phyloP scores from a whole-genome alignment of 805 yeast genomes.

The Priceomyces carsonii region DNA sequence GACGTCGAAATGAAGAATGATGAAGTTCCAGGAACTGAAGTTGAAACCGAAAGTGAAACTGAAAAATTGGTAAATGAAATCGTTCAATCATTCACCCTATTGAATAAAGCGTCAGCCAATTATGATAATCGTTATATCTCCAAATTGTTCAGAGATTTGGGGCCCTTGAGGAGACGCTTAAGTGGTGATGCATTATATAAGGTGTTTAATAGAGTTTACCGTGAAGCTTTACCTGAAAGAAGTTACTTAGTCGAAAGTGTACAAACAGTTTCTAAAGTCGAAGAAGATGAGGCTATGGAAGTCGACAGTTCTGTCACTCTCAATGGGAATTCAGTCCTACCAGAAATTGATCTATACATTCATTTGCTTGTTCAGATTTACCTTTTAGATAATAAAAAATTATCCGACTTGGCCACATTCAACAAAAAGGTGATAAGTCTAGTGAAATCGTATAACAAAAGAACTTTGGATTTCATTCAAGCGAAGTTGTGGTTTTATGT shows the following conservation, averaged over 20 bases:
- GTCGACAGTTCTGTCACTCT: constrained; percentile 13
- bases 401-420: constrained; percentile 51
- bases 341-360: constrained; percentile 79
- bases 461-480: constrained; percentile 81
- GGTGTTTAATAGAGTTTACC: constrained; percentile 58
- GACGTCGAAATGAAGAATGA: constrained; percentile 23
- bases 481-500: constrained; percentile 95
- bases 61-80: constrained; percentile 32
- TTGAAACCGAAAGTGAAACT: constrained; percentile 9
- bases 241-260: constrained; percentile 37
- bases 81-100: constrained; percentile 45
- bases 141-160: constrained; percentile 81
- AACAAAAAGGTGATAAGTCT: constrained; percentile 53
- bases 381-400: constrained; percentile 62
- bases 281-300: constrained; percentile 28
- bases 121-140: constrained; percentile 87
- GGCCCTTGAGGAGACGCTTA: constrained; percentile 68
- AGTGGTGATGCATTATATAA: constrained; percentile 48
- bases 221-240: constrained; percentile 47
- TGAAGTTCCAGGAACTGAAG: constrained; percentile 7
- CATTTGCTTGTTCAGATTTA: constrained; percentile 78
- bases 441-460: constrained; percentile 67
- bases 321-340: constrained; percentile 44
- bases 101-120: constrained; percentile 63
- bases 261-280: constrained; percentile 21